Evolutionary conservation across 441 rosid genomes (phyloP), one percentile per base, ranked within the genome.

Genomic region (Flueggea neowawraea): DNA sequence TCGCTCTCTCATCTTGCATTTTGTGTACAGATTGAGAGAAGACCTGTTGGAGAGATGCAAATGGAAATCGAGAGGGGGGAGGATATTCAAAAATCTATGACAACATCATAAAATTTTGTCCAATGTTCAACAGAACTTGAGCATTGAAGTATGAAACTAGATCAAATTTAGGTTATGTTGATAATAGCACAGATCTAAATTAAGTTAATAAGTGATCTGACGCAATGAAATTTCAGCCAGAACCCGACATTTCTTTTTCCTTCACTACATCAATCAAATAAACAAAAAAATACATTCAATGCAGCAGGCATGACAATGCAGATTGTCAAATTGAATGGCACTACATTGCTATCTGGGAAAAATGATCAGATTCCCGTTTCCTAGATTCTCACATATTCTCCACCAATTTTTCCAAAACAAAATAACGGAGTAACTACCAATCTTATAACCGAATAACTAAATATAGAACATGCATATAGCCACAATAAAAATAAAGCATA

Each of bases 1-100:
- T 53, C 69, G 79, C 5, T 76, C 57, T 60, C 86, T 82, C 92
- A 89, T 89, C 55, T 6, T 52, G 32, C n/a, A 52, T 45, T 2
- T 4, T 39, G 44, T 36, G 6, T 36, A 36, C 41, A 54, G 50
- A 54, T 2, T 33, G 51, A 31, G 39, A 50, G 66, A 28, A 14
- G 54, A 41, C 10, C 15, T 13, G 47, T 49, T 14, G 12, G n/a
- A 47, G 50, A 47, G n/a, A 47, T 47, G 50, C 50, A 47, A 47
- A 47, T 47, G 50, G 50, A 47, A 47, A 47, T 14, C 5, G 4
- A 47, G 50, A 10, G n/a, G 50, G n/a, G 5, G 31, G 28, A 54
- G 6, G 47, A 16, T 0, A 16, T 36, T 60, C 60, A 11, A 61
- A 15, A 16, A 13, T 9, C 47, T 52, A 22, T 4, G 5, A 17